phyloP scores from a whole-genome alignment of 768 basidiomycete genomes.

The Mycena latifolia region DNA sequence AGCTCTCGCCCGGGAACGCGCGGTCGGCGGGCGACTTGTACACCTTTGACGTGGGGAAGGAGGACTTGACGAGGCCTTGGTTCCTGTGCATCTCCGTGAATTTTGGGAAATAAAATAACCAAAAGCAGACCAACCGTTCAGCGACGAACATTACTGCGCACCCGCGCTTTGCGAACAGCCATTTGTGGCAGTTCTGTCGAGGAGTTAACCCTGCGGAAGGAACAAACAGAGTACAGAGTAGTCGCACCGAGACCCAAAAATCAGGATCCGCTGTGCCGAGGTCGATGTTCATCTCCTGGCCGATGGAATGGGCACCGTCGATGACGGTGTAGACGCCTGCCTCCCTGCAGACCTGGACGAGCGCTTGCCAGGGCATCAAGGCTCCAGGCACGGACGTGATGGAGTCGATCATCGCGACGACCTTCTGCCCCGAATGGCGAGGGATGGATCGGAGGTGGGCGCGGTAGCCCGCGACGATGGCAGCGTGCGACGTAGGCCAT shows the following conservation, averaged over 20 bases:
- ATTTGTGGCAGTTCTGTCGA: slow-evolving; percentile 77
- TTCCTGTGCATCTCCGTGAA: slow-evolving; percentile 55
- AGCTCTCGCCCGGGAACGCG: slow-evolving; percentile 47
- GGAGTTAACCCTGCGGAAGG: neutral
- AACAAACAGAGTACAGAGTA: neutral
- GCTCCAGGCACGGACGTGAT: slow-evolving; percentile 73
- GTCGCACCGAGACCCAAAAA: slow-evolving; percentile 80
- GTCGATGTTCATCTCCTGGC: slow-evolving; percentile 75
- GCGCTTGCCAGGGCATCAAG: slow-evolving; percentile 76
- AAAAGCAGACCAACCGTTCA: slow-evolving; percentile 37
- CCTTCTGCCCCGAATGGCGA: slow-evolving; percentile 49
- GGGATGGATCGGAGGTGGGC: slow-evolving; percentile 42
- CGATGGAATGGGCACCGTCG: slow-evolving; percentile 85
- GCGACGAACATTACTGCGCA: slow-evolving; percentile 63
- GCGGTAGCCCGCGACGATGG: slow-evolving; percentile 66
- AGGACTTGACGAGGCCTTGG: slow-evolving; percentile 70
- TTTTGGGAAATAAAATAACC: neutral
- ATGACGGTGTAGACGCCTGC: slow-evolving; percentile 74
- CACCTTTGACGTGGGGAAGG: slow-evolving; percentile 66
- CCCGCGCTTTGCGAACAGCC: slow-evolving; percentile 71
- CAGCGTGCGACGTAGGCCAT: slow-evolving; percentile 64
- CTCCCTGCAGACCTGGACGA: slow-evolving; percentile 73
- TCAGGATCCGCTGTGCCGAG: slow-evolving; percentile 52
- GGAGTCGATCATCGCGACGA: slow-evolving; percentile 75
- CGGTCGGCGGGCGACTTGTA: slow-evolving; percentile 64